Percentiles rank a stretch among this genome's conserved stretches.
Evolutionary conservation across 2,329 filamentous ascomycete species (phyloP).

Genomic region (Peltaster fructicola): DNA sequence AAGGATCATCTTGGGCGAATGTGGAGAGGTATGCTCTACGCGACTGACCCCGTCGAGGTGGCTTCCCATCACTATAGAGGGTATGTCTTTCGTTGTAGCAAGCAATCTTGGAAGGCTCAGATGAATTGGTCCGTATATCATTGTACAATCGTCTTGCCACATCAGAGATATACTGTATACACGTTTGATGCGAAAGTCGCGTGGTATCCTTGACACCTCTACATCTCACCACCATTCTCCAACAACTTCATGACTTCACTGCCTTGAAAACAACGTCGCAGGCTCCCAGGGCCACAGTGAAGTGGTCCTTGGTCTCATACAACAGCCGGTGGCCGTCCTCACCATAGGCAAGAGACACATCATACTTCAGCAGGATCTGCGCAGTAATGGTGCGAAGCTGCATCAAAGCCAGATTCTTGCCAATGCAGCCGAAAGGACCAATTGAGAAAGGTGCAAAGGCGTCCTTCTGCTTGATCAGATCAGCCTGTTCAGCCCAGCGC

Average conservation of each 20-base stretch:
- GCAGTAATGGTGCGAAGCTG: conserved; percentile 21
- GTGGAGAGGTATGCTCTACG: too few relatives aligned
- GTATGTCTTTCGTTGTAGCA: too few relatives aligned
- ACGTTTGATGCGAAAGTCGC: too few relatives aligned
- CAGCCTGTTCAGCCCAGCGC: conserved; percentile 19
- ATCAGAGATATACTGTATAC: too few relatives aligned
- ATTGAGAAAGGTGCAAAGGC: conserved; percentile 21
- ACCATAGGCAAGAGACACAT: conserved; percentile 20
- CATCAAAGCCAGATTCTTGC: conserved; percentile 20
- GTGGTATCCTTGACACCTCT: too few relatives aligned
- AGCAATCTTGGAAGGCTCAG: conserved; percentile 8
- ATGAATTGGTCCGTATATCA: conserved; percentile 1
- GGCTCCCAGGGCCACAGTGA: conserved; percentile 17
- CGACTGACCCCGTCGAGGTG: too few relatives aligned
- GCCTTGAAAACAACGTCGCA: conserved; percentile 11
- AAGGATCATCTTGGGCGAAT: too few relatives aligned
- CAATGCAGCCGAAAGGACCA: conserved; percentile 21
- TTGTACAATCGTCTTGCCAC: too few relatives aligned
- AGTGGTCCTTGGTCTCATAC: conserved; percentile 20
- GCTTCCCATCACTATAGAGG: too few relatives aligned
- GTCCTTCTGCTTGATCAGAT: conserved; percentile 18
- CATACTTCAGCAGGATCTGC: conserved; percentile 18
- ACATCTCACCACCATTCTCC: neutral
- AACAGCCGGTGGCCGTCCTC: conserved; percentile 19
- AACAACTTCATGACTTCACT: neutral